Evolutionary conservation across 345 rosid species (phyloP).

Genomic region (Bruguiera sexangula): DNA sequence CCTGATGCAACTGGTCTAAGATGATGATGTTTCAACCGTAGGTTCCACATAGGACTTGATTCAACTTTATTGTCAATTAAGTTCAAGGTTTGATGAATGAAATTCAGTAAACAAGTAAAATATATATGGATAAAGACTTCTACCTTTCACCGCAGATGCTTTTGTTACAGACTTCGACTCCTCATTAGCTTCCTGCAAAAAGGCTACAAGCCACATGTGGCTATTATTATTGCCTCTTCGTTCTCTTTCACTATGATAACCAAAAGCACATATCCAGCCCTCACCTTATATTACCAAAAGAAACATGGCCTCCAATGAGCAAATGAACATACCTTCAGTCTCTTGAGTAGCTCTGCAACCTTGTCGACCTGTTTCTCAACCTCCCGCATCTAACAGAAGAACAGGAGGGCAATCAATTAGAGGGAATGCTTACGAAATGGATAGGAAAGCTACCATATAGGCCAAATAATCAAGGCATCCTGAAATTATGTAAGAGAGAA

Average conservation of each 20-base stretch:
- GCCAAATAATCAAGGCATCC: background rate
- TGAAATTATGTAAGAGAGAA: too few species aligned
- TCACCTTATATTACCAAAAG: background rate
- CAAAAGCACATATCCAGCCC: background rate
- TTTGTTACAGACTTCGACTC: conserved; percentile 88
- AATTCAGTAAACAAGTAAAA: too few species aligned
- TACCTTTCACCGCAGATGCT: conserved; percentile 93
- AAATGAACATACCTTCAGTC: conserved; percentile 47
- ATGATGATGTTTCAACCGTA: too few species aligned
- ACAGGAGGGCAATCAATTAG: conserved; percentile 4
- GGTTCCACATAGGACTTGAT: too few species aligned
- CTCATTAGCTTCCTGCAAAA: conserved; percentile 81
- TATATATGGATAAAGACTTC: background rate
- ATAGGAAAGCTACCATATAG: background rate
- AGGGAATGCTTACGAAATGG: background rate
- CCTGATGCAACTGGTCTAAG: too few species aligned
- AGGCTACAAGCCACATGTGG: background rate
- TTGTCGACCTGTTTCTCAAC: conserved; percentile 57
- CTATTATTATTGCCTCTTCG: background rate
- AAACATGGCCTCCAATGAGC: background rate
- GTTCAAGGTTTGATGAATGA: too few species aligned
- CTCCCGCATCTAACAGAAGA: conserved; percentile 50
- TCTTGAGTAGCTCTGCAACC: conserved; percentile 50
- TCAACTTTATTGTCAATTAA: too few species aligned
- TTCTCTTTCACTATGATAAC: background rate